Base-by-base conservation (phyloP, 192 early-diverging fungal genomes). In the Coemansia reversa region DNA sequence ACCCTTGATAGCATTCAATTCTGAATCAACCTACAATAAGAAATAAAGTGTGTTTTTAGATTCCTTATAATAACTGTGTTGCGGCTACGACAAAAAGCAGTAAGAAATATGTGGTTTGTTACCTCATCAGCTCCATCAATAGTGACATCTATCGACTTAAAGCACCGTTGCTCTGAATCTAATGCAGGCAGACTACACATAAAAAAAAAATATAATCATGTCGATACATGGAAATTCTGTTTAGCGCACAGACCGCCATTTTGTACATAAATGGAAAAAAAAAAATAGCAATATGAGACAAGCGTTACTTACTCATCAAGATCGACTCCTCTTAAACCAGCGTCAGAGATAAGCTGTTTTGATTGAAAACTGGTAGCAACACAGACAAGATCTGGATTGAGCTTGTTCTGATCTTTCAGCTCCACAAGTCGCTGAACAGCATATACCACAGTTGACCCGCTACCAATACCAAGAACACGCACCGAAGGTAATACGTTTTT, bases 361-460 rank as follows among this genome's bases (percentile, higher is more conserved):
- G 92, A 89, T 84, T 98, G 96, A 83, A 95, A 98, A 52, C 89
- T 90, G 16, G 96, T 95, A 3, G 96, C 94, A 28, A 98, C 82
- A 75, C 91, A 98, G 4, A 93, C 87, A 28, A 93, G 83, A 57
- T 89, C 74, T 16, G 87, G 84, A 47, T 66, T 55, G 29, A 78
- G 72, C 57, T 86, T 72, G 58, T 64, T 63, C 59, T 70, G 54
- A 48, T 88, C 87, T 42, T 83, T 69, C n/a, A 86, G 75, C 67
- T 93, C 87, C 1, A 86, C 66, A 51, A 97, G 86, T 28, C 92
- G 89, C 42, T 92, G 87, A 16, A 94, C 88, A 53, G 89, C 92
- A 73, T 92, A 92, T 6, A 95, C 92, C 5, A 97, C 90, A 5
- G 95, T 93, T 9, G 90, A 91, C 5, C 91, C 91, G 48, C 87